Base-by-base conservation (phyloP, 495 filamentous ascomycete species). In the Penicillium steckii region DNA sequence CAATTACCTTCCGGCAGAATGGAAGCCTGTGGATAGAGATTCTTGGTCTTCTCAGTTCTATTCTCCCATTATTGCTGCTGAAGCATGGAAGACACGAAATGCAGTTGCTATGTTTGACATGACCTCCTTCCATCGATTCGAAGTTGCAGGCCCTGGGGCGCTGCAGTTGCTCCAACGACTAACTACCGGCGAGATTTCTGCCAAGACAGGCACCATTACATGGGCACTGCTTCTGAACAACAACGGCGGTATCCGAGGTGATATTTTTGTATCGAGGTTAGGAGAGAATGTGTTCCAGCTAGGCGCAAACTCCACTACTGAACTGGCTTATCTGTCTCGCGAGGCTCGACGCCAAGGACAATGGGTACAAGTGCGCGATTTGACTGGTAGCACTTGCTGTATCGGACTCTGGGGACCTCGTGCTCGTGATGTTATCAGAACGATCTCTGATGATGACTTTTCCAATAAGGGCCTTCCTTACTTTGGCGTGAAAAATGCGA, bases 51-150 rank as follows among this genome's bases (percentile, higher is more conserved):
- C 67, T 0, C 61, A 57, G 35, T 74, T 67, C 55, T 65, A 73
- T 52, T 80, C 77, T 1, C 75, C 76, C n/a, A 74, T 80, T 27
- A 53, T 66, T 1, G 74, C 75, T 2, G 75, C 61, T 3, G 77
- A 80, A 44, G 76, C 77, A 1, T 80, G 76, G 76, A 78, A 76
- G 59, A 79, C 75, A 13, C 73, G 77, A 3, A 73, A 73, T 25
- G 77, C 72, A 0, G 75, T 78, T 2, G 76, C 75, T 7, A 77
- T 80, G 74, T 80, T 75, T 51, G 77, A 80, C 47, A 72, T 79
- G 73, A 78, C 74, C 24, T 69, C 77, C n/a, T 71, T 79, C 43
- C 74, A 74, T 25, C 64, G 76, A 2, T 71, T 80, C 12, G 71
- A 77, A 9, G 65, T 80, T 8, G 65, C 62, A 5, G 77, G 77